Evolutionary conservation across 2,329 filamentous ascomycete genomes (phyloP), one percentile per base, ranked within the genome.

Genomic region (Colletotrichum eremochloae): DNA sequence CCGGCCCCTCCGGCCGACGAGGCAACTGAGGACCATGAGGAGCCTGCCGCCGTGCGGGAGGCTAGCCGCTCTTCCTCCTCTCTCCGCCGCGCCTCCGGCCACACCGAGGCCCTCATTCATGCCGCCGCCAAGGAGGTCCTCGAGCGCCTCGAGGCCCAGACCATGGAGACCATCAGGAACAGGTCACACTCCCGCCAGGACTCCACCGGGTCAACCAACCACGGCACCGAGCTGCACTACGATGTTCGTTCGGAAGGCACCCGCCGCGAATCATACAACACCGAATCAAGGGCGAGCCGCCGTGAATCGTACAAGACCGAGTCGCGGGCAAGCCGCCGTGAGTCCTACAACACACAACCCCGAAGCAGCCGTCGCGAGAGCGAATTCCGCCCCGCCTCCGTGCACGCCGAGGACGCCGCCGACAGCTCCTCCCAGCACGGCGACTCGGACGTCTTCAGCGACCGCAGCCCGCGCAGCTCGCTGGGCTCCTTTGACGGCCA

Each of bases 381-480:
- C 29, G 68, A 72, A 2, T 42, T 58, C 3, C 64, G 29, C 6
- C 63, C 56, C 2, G 11, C 15, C 33, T 33, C 65, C 3, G 38
- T 56, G 6, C 63, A 74, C 29, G 7, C 36, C 36, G 67, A 75
- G 15, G 81, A 82, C 12, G 80, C 75, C 20, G 83, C 79, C 9
- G 84, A 87, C 58, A 85, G 81, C 77, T 86, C 85, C 78, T 88
- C 86, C 0, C 86, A 86, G 65, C 83, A 87, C 71, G 86, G 85
- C 40, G 87, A 89, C 31, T 87, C 89, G 75, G 88, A 90, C 63
- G 86, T 90, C 24, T 90, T 91, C 76, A 90, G 87, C 79, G 87
- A 87, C 75, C 84, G 83, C 80, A 91, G 85, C 78, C 86, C 85
- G 1, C 85, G 88, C 50, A 90, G 87, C 78, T 90, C 89, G 1